Evolutionary conservation across 1,139 yeast species (phyloP), one percentile per base, ranked within the genome.

Genomic region (Blastobotrys capitulatus): DNA sequence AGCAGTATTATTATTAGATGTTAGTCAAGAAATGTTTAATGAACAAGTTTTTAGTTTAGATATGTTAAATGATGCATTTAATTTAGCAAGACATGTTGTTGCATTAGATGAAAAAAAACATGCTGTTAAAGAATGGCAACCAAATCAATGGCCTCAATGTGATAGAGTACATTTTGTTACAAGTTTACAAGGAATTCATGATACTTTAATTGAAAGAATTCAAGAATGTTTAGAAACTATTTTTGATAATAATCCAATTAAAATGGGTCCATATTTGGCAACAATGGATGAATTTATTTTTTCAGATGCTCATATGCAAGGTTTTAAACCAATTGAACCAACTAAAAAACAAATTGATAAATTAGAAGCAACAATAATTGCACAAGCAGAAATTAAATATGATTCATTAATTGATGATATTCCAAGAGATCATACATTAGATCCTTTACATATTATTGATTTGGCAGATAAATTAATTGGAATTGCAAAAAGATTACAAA

Each of bases 31-130:
- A 13, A 54, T 61, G 50, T 65, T 59, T 42, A 76, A 81, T 66
- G 86, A 83, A 69, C 89, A 87, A 65, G 75, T 78, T 70, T 85
- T 86, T 77, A 88, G 83, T 69, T 69, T 86, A 70, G 90, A 83
- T 71, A 52, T 57, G 18, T 40, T 61, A 36, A 48, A 56, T 18
- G 59, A 60, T 58, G 76, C 67, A 53, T 75, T 41, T 68, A 68
- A 52, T 58, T 72, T 48, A 67, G 80, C 81, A 54, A 73, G 54
- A 55, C 73, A 47, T 71, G 71, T 60, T 52, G 71, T 60, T 52
- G 61, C 50, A 63, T 60, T 68, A 74, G 19, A 58, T 22, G 58
- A 54, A 15, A 59, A 55, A 38, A 22, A 22, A 38, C 38, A 43
- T 25, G 9, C 19, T 3, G 38, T 27, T 12, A 63, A 70, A 45